Base-by-base conservation (phyloP, 495 filamentous ascomycete species). In the Neurospora sp. region DNA sequence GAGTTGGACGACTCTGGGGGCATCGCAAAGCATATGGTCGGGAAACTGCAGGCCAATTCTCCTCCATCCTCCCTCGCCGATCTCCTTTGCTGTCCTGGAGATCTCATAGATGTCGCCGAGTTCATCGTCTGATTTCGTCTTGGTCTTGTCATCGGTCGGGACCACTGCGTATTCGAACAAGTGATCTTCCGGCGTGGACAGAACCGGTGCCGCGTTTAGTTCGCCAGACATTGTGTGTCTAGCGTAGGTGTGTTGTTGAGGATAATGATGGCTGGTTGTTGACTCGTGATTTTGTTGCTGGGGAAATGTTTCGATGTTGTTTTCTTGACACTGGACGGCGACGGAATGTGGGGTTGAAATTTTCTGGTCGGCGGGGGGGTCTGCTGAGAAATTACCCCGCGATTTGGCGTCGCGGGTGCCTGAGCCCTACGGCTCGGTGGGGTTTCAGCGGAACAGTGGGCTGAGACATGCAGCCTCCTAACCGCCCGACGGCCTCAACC, bases 41-140 rank as follows among this genome's bases (percentile, higher is more conserved):
- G 96, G 96, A 77, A 99, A 98, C 76, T 99, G 96, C 2, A 99
- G 84, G 10, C 93, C 96, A 68, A 98, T 89, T 48, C 91, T 88
- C 71, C 82, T 88, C 85, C 93, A 97, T 78, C 85, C 86, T 69
- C 89, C 89, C 68, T 87, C 80, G 38, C 84, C 82, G 38, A 99
- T 91, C 78, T 97, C 93, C 20, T 83, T 79, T 69, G 94, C 86
- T 0, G 96, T 98, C 71, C 91, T 87, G 73, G 91, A 84, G 72
- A 98, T 92, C 80, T 99, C 96, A 83, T 98, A 98, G 40, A 91
- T 89, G 27, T 91, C 83, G 75, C 81, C 83, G 41, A 98, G 84
- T 76, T 94, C 92, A 74, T 91, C 89, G 71, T 96, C 89, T 37
- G 89, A 85, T 18, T 35, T 69, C 89, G 82, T 46, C 80, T 78